Base-by-base conservation (phyloP, 2,329 filamentous ascomycete genomes). In the Apiospora phragmitis region DNA sequence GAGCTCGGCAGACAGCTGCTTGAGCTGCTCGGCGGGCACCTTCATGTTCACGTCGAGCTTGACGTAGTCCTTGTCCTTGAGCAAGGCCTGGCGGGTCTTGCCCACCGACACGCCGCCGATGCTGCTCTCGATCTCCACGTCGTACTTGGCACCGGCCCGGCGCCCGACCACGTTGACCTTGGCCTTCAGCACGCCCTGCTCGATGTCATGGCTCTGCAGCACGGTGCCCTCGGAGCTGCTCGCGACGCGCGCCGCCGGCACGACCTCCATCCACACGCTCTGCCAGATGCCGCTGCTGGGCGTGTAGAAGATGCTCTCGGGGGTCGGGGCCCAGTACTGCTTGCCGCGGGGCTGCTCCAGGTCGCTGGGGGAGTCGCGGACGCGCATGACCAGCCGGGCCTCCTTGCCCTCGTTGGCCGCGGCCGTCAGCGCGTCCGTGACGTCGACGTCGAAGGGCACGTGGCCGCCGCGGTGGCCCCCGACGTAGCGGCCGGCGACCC, bases 291-390 rank as follows among this genome's bases (percentile, higher is more conserved):
- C 87, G 38, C 85, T 86, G 11, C 86, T 87, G 0, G 87, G 87
- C 0, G 86, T 88, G 75, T 89, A 89, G 75, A 89, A 89, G 74
- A 89, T 89, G 68, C 85, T 87, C 77, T 91, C 88, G 0, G 89
- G 87, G 77, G 89, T 83, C 1, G 87, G 86, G 4, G 83, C 85
- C 89, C 89, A 91, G 75, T 90, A 90, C 78, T 93, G 91, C 78
- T 93, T 93, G 0, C 91, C 91, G 42, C 91, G 84, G 1, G 89
- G 91, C 77, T 92, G 90, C 0, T 87, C 86, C 9, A 92, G 80
- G 71, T 92, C 90, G 71, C 86, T 87, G 0, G 90, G 88, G 0
- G 90, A 92, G 78, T 92, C 90, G 49, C 86, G 87, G 0, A 91
- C 87, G 3, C 90, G 84, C 4, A 92, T 69, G 0, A 87, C 89